These are phyloP conservation scores for Citrus inodora DNA, from an alignment of 345 rosid genomes.

Conservation along the genomic window DNA sequence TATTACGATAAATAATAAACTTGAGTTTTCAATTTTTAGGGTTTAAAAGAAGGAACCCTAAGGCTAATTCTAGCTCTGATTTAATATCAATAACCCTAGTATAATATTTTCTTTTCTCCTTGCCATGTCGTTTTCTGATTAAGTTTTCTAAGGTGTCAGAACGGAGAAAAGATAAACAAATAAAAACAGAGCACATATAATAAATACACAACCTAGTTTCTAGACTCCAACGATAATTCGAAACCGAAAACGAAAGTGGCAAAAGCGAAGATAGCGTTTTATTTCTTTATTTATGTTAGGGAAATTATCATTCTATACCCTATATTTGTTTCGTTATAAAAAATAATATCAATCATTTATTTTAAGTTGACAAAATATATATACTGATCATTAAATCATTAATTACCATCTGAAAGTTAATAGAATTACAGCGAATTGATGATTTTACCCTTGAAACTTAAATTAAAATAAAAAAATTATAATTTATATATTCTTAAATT, in stretches of 20 bases:
- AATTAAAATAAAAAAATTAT: no score
- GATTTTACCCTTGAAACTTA: rapidly evolving
- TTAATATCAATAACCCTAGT: not conserved
- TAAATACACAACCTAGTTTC: not conserved
- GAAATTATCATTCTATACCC: rapidly evolving
- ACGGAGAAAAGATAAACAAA: no score
- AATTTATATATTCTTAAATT: no score
- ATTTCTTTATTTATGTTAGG: not conserved
- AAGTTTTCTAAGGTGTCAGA: no score
- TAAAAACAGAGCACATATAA: not conserved
- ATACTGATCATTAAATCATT: rapidly evolving
- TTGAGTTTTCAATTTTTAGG: not conserved
- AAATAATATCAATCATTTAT: rapidly evolving
- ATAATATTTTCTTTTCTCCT: not conserved
- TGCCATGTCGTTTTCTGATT: not conserved
- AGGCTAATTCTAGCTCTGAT: not conserved
- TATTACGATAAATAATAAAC: not conserved
- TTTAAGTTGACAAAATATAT: rapidly evolving
- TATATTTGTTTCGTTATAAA: no score
- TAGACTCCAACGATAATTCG: not conserved
- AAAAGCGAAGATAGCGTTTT: no score
- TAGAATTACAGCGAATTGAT: rapidly evolving
- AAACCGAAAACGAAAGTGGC: no score
- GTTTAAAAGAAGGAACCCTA: not conserved
- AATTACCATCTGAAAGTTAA: rapidly evolving